A percentile compares a stretch with the other conserved stretches of the same genome.
Conservation (phyloP, 768 basidiomycete genomes). For the Amanita pallidorosea region DNA sequence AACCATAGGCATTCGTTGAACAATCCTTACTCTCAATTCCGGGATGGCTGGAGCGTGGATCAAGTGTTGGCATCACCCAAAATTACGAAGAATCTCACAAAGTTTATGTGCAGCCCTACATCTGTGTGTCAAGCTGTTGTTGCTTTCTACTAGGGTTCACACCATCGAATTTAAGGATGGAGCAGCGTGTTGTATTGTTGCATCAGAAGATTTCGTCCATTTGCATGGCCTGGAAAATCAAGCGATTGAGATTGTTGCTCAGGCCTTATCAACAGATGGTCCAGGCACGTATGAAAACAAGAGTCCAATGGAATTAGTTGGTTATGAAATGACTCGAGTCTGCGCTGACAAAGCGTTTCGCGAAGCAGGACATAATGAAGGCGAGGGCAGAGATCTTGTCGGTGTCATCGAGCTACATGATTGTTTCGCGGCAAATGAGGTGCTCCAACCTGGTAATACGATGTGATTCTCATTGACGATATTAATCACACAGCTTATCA, state of each 20-base stretch:
- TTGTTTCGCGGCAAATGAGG: conserved; percentile 80
- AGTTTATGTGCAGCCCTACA: conserved; percentile 84
- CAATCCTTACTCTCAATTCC: conserved; percentile 84
- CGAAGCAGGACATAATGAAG: conserved; percentile 57
- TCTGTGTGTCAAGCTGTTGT: conserved; percentile 30
- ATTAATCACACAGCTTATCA: conserved; percentile 45
- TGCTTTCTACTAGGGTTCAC: background rate
- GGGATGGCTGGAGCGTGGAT: conserved; percentile 65
- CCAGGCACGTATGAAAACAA: conserved; percentile 51
- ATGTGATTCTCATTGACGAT: background rate
- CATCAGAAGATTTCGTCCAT: conserved; percentile 71
- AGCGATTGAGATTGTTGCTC: conserved; percentile 72
- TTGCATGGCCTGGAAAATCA: conserved; percentile 69
- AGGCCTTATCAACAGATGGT: conserved; percentile 56
- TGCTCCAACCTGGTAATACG: conserved; percentile 14
- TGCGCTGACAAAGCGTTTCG: conserved; percentile 61
- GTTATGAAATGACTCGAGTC: conserved; percentile 64
- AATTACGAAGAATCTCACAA: conserved; percentile 65
- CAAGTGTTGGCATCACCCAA: conserved; percentile 57
- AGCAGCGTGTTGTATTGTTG: conserved; percentile 67
- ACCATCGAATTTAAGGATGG: conserved; percentile 39
- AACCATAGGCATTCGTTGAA: conserved; percentile 75
- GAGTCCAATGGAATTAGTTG: conserved; percentile 75
- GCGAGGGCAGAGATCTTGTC: conserved; percentile 58
- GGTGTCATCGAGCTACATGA: conserved; percentile 85